These are phyloP conservation scores for Lentinus brumalis DNA, from an alignment of 768 basidiomycete species.

Conservation along the genomic window DNA sequence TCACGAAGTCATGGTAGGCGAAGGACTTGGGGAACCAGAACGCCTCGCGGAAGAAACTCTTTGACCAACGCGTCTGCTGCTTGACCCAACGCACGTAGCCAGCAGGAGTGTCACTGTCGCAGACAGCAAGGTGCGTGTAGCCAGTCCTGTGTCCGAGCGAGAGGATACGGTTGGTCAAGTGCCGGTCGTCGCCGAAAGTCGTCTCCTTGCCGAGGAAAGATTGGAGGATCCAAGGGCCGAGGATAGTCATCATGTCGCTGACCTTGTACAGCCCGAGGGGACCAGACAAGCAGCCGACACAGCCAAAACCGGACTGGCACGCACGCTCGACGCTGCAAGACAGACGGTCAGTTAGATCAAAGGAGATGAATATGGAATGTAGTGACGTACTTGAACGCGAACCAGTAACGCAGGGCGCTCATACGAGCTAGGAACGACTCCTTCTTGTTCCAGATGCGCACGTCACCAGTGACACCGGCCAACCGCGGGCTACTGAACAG, in stretches of 20 bases:
- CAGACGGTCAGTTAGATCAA: too few species aligned
- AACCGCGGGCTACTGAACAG: conserved; percentile 18
- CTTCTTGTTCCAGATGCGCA: conserved; percentile 22
- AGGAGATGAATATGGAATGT: too few species aligned
- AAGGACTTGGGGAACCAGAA: conserved; percentile 23
- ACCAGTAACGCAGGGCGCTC: conserved; percentile 26
- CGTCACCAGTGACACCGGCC: conserved; percentile 26
- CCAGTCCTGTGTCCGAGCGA: conserved; percentile 22
- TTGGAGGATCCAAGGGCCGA: conserved; percentile 21
- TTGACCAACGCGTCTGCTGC: conserved; percentile 30
- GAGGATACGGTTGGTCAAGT: conserved; percentile 16
- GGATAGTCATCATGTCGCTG: conserved; percentile 14
- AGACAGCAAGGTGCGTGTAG: conserved; percentile 23
- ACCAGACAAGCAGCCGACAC: conserved; percentile 18
- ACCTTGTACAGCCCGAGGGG: conserved; percentile 16
- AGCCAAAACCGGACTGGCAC: conserved; percentile 19
- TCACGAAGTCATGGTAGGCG: conserved; percentile 19
- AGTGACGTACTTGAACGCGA: conserved; percentile 18
- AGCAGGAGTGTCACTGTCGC: conserved; percentile 24
- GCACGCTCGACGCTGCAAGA: conserved; percentile 10
- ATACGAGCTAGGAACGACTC: conserved; percentile 27
- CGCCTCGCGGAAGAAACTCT: conserved; percentile 26
- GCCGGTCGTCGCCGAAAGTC: conserved; percentile 15
- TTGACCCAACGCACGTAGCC: conserved; percentile 29
- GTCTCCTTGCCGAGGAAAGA: conserved; percentile 16